phyloP scores from a whole-genome alignment of 441 rosid species.

The Corymbia calophylla region DNA sequence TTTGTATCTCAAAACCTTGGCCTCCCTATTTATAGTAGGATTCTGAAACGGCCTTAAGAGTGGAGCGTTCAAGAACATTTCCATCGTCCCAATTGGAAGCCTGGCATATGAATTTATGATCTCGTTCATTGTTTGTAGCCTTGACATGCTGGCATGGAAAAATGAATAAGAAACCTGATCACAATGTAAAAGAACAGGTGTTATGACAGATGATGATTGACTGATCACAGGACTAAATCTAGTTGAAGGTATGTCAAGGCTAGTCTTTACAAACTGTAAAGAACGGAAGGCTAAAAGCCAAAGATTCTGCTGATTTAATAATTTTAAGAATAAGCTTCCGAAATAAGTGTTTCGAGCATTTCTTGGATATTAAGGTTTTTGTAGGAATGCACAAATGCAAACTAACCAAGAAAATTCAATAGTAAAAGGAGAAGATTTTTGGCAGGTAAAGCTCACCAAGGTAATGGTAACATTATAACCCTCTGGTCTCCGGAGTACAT shows the following conservation, averaged over 20 bases:
- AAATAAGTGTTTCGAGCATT: neutral
- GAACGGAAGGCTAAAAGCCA: neutral
- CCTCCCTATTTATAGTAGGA: neutral
- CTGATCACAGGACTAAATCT: neutral
- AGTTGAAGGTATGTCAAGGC: neutral
- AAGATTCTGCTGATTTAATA: neutral
- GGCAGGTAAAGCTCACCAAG: neutral
- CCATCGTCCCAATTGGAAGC: neutral
- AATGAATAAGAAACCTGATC: neutral
- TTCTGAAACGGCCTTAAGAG: neutral
- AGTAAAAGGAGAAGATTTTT: neutral
- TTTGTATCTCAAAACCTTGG: conserved; percentile 1
- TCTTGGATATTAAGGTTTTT: neutral
- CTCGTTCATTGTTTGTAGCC: neutral
- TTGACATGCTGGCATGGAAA: neutral
- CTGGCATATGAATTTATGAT: neutral
- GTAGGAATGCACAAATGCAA: neutral
- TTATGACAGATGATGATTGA: neutral
- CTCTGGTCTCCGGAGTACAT: neutral
- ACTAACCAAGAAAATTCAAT: neutral
- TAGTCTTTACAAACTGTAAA: neutral
- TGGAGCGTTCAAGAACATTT: neutral
- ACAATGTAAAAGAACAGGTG: neutral
- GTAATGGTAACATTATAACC: neutral
- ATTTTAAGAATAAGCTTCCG: neutral